These are phyloP conservation scores for Prunella vulgaris DNA, from an alignment of 257 asterid species.

Conservation along the genomic window DNA sequence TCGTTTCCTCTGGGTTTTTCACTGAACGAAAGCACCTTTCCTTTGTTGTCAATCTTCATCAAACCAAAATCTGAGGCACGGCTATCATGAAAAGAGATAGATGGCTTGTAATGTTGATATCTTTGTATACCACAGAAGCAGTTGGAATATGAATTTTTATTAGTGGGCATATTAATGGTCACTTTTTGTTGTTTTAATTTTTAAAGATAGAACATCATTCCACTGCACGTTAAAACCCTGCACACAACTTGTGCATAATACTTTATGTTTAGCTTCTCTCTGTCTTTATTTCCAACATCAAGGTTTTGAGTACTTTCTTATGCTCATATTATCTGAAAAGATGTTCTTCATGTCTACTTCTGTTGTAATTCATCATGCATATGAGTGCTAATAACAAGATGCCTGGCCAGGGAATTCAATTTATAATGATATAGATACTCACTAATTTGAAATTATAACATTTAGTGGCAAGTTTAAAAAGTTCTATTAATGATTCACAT, in stretches of 20 bases:
- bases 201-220: background rate
- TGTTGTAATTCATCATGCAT: background rate
- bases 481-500: constrained; percentile 1
- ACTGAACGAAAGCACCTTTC: constrained; percentile 71
- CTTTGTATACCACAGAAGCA: constrained; percentile 5
- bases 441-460: background rate
- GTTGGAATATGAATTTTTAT: background rate
- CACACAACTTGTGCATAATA: background rate
- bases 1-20: constrained; percentile 84
- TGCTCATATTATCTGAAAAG: background rate
- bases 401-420: background rate
- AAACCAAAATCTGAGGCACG: constrained; percentile 93
- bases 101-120: constrained; percentile 11
- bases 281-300: background rate
- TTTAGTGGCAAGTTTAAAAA: background rate
- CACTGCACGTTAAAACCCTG: background rate
- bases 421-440: background rate
- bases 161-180: background rate
- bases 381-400: background rate
- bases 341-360: background rate
- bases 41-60: constrained; percentile 84
- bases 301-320: background rate
- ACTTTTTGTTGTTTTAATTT: background rate
- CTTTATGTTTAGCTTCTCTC: background rate
- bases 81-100: constrained; percentile 49